Evolutionary conservation across 805 yeast species (phyloP).

Genomic region (Candida boleticola): DNA sequence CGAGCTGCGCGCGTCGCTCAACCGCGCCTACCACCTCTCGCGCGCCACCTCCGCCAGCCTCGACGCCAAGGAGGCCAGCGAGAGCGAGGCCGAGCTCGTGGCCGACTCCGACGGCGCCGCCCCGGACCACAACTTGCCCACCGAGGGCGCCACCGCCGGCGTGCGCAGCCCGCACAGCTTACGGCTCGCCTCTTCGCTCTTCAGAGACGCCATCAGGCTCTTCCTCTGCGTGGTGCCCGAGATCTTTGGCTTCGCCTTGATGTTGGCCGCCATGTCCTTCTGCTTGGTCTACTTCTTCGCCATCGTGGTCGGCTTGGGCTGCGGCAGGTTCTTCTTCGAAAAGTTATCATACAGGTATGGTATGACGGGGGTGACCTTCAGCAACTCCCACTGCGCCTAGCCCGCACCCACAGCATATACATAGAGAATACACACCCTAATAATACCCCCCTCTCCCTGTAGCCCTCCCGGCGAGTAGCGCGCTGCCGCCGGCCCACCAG

Average conservation of each 20-base stretch:
- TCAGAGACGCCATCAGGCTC: slow-evolving; percentile 57
- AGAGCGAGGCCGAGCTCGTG: neutral
- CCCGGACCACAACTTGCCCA: neutral
- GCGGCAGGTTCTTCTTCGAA: slow-evolving; percentile 70
- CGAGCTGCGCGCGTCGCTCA: slow-evolving; percentile 1
- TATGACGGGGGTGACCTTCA: slow-evolving; percentile 10
- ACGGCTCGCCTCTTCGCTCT: slow-evolving; percentile 20
- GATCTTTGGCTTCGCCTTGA: slow-evolving; percentile 65
- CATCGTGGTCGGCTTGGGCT: slow-evolving; percentile 63
- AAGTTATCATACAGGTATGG: slow-evolving; percentile 44
- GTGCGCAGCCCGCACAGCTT: slow-evolving; percentile 8
- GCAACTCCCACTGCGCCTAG: neutral
- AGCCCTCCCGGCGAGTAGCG: too few species aligned
- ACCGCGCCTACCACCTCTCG: neutral
- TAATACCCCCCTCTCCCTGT: too few species aligned
- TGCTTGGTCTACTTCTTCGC: slow-evolving; percentile 70
- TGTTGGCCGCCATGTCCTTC: slow-evolving; percentile 78
- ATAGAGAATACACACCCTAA: neutral
- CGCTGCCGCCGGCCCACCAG: too few species aligned
- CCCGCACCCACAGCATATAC: neutral
- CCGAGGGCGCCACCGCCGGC: neutral
- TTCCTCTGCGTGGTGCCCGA: slow-evolving; percentile 58
- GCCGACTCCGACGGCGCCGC: neutral
- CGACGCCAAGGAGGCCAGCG: neutral
- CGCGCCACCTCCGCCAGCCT: neutral